Evolutionary conservation across 116 monocot species (phyloP).

Genomic region (Cymodocea nodosa): DNA sequence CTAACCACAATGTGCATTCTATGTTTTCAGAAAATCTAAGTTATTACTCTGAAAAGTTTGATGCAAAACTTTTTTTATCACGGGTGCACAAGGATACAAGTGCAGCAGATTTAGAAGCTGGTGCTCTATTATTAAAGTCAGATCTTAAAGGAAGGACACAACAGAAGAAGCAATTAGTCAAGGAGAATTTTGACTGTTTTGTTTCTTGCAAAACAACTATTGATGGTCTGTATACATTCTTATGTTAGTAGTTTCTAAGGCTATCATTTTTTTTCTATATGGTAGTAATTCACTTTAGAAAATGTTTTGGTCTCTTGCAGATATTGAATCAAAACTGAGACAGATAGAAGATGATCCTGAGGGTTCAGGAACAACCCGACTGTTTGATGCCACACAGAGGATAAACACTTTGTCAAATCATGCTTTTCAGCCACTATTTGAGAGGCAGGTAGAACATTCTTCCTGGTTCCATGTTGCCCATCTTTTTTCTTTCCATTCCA

Average conservation of each 20-base stretch:
- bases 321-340: slow-evolving; percentile 85
- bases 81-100: slow-evolving; percentile 83
- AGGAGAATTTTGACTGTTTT: slow-evolving; percentile 99
- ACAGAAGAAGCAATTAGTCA: slow-evolving; percentile 89
- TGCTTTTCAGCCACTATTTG: slow-evolving; percentile 97
- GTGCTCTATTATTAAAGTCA: slow-evolving; percentile 67
- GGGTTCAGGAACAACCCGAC: slow-evolving; percentile 75
- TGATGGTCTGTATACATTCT: slow-evolving; percentile 44
- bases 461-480: not conserved
- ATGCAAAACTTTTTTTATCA: slow-evolving; percentile 77
- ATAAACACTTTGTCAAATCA: slow-evolving; percentile 68
- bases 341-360: slow-evolving; percentile 99
- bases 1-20: not conserved
- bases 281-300: not conserved
- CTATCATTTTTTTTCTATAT: not conserved
- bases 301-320: slow-evolving; percentile 24
- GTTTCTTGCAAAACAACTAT: slow-evolving; percentile 98
- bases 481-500: not conserved
- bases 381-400: slow-evolving; percentile 60
- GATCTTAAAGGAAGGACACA: slow-evolving; percentile 93
- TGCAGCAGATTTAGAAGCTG: slow-evolving; percentile 84
- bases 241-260: not conserved
- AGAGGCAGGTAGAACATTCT: slow-evolving; percentile 63
- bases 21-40: slow-evolving; percentile 74
- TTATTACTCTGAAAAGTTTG: slow-evolving; percentile 81